Evolutionary conservation across 306 rosid species (phyloP), one percentile per base, ranked within the genome.

Genomic region (Rosa chinensis): DNA sequence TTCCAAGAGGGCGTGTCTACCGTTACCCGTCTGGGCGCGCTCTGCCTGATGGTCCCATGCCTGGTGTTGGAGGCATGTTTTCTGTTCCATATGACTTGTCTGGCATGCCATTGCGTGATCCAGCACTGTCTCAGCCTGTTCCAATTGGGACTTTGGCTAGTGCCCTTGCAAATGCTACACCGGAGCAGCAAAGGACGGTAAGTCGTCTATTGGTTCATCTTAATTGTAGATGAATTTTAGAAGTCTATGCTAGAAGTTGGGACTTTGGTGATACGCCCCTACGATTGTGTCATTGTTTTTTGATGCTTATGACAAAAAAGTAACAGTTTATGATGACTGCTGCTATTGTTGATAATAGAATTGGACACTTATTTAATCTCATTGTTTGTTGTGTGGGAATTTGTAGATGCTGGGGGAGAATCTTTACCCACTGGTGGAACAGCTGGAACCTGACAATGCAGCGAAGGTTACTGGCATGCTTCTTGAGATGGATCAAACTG

Each of bases 391-490:
- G 59, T 56, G 73, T 69, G 62, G 35, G 61, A 78, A 39, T 55
- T 44, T 84, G 82, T 74, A 96, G 98, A 96, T 96, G 99, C 92
- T 96, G 88, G 99, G 99, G 13, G 99, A 96, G 83, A 93, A 77
- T 82, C 99, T 96, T 3, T 96, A 96, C 85, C 99, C 99, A 4
- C 99, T 90, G 1, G 99, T 96, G 90, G 99, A 96, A 25, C 99
- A 91, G 86, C 86, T 96, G 81, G 99, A 96, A 88, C 90, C 93
- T 21, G 99, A 96, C 23, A 90, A 96, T 71, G 98, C 99, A 14
- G 99, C 99, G 7, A 96, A 96, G 86, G 99, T 96, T 39, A 96
- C 99, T 1, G 99, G 99, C 74, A 96, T 96, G 99, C 99, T 96
- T 76, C 85, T 96, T 82, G 99, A 96, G 91, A 96, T 96, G 99